phyloP scores from a whole-genome alignment of 2,329 filamentous ascomycete species.

The Cladosporium sp. region DNA sequence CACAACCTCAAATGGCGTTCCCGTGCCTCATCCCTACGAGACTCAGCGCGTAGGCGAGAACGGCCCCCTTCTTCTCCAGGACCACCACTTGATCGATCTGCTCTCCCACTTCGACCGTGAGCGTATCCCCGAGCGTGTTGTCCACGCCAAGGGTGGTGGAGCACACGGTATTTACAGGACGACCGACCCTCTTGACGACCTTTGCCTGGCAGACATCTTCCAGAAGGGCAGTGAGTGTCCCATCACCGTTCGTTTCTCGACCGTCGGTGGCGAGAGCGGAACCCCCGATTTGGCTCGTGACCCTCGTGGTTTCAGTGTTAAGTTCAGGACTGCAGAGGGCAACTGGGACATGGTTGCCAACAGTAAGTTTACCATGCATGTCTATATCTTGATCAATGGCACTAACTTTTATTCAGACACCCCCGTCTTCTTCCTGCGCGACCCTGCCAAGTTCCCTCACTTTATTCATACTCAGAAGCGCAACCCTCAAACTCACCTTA shows the following conservation, averaged over 20 bases:
- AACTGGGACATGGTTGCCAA: slow-evolving; percentile 72
- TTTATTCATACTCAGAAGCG: slow-evolving; percentile 76
- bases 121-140: slow-evolving; percentile 52
- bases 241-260: slow-evolving; percentile 69
- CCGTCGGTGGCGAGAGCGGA: slow-evolving; percentile 71
- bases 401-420: slow-evolving; percentile 53
- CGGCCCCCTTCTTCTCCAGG: slow-evolving; percentile 58
- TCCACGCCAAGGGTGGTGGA: slow-evolving; percentile 52
- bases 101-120: slow-evolving; percentile 54
- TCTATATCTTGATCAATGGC: neutral
- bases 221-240: slow-evolving; percentile 69
- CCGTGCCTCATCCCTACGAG: slow-evolving; percentile 60
- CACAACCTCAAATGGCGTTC: slow-evolving; percentile 57
- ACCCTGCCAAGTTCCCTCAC: slow-evolving; percentile 70
- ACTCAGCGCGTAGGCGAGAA: slow-evolving; percentile 58
- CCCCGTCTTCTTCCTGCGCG: slow-evolving; percentile 73
- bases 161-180: slow-evolving; percentile 51
- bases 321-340: slow-evolving; percentile 72
- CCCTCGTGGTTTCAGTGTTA: slow-evolving; percentile 70
- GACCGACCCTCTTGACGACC: slow-evolving; percentile 48
- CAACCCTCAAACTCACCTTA: slow-evolving; percentile 57
- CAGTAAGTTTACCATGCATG: slow-evolving; percentile 53
- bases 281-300: slow-evolving; percentile 72
- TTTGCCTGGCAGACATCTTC: slow-evolving; percentile 49
- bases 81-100: slow-evolving; percentile 52